These are phyloP conservation scores for Mycena rebaudengoi DNA, from an alignment of 768 basidiomycete species.

Conservation along the genomic window DNA sequence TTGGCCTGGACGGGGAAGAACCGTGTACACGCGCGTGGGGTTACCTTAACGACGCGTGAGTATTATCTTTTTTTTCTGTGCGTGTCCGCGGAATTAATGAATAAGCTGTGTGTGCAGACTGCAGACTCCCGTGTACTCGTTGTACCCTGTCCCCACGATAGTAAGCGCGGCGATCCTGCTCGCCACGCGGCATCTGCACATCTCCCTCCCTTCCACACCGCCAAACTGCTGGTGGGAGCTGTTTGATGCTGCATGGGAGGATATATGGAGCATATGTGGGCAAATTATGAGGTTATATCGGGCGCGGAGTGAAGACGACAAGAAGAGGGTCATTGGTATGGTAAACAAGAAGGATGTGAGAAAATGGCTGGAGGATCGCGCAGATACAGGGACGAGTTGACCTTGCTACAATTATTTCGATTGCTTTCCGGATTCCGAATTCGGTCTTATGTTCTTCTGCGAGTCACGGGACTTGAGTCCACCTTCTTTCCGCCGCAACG, in stretches of 20 bases:
- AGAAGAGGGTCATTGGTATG: constrained; percentile 59
- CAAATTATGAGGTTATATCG: constrained; percentile 85
- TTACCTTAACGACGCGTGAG: constrained; percentile 94
- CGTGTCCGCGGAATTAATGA: background rate
- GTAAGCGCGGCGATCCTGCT: constrained; percentile 92
- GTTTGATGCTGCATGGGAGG: constrained; percentile 92
- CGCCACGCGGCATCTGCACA: constrained; percentile 71
- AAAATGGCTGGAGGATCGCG: constrained; percentile 77
- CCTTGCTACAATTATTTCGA: no score
- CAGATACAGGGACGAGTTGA: background rate
- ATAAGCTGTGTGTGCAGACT: constrained; percentile 58
- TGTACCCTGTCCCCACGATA: constrained; percentile 90
- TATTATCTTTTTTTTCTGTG: constrained; percentile 24
- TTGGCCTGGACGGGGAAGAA: constrained; percentile 78
- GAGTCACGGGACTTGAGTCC: no score
- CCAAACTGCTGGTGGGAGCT: constrained; percentile 92
- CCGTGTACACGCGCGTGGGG: constrained; percentile 90
- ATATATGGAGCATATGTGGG: constrained; percentile 88
- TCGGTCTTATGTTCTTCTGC: no score
- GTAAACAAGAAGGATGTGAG: constrained; percentile 83
- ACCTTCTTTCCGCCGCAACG: no score
- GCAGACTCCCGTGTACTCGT: constrained; percentile 91
- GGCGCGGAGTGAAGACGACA: constrained; percentile 56
- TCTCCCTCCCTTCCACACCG: constrained; percentile 76
- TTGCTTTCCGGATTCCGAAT: no score